Conservation (phyloP, 805 yeast species). For the Crinitomyces ghanaensis region DNA sequence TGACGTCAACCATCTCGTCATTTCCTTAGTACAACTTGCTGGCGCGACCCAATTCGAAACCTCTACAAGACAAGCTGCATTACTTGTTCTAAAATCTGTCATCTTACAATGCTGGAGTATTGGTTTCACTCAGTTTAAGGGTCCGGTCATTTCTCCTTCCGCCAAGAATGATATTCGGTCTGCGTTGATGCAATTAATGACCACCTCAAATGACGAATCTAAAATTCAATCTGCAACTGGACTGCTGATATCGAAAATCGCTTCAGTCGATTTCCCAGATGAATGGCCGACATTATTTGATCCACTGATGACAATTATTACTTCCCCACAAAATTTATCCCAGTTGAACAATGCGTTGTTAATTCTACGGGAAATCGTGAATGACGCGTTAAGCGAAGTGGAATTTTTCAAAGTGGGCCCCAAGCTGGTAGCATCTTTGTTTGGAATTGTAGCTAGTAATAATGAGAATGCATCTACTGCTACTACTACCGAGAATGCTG, state of each 20-base stretch:
- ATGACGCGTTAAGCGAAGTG: conserved; percentile 75
- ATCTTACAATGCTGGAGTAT: conserved; percentile 75
- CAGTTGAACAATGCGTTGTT: conserved; percentile 26
- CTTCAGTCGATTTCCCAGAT: conserved; percentile 87
- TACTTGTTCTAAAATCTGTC: conserved; percentile 54
- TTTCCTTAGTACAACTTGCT: conserved; percentile 1
- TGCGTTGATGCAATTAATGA: conserved; percentile 38
- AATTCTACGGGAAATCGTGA: conserved; percentile 55
- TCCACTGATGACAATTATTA: conserved; percentile 21
- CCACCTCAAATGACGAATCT: conserved; percentile 32
- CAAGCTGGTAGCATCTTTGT: conserved; percentile 14
- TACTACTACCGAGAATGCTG: conserved; percentile 23
- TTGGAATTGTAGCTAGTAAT: conserved; percentile 6
- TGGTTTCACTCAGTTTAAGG: conserved; percentile 63
- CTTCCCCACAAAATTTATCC: conserved; percentile 30
- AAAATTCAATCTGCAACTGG: conserved; percentile 59
- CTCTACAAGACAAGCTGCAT: conserved; percentile 38
- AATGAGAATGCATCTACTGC: conserved; percentile 13
- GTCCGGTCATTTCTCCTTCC: conserved; percentile 45
- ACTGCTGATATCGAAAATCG: conserved; percentile 70
- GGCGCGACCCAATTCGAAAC: not conserved
- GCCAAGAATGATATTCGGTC: conserved; percentile 42
- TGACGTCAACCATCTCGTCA: not conserved
- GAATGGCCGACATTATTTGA: conserved; percentile 71
- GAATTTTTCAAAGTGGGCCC: conserved; percentile 68